phyloP scores from a whole-genome alignment of 176 grass and related monocot species.

The Themeda triandra region DNA sequence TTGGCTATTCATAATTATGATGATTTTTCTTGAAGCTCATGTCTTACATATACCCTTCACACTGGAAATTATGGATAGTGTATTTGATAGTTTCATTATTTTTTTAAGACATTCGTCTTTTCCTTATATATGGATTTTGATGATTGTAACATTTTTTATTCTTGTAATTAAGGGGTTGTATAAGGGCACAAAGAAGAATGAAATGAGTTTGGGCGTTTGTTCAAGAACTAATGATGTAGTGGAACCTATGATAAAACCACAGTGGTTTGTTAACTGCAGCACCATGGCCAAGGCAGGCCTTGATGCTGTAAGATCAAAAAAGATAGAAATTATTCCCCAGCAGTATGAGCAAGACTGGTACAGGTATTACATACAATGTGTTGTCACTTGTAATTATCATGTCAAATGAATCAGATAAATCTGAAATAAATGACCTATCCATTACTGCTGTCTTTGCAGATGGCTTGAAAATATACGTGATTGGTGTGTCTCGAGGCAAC shows the following conservation, averaged over 20 bases:
- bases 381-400: background rate
- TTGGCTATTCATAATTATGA: background rate
- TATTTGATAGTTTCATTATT: background rate
- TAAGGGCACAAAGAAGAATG: constrained; percentile 80
- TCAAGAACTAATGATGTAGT: constrained; percentile 87
- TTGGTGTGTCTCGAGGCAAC: constrained; percentile 91
- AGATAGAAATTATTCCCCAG: constrained; percentile 89
- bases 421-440: background rate
- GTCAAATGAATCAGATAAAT: background rate
- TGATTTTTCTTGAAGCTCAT: background rate
- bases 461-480: constrained; percentile 94
- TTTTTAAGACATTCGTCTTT: background rate
- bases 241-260: constrained; percentile 83
- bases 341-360: constrained; percentile 95
- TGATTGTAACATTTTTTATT: constrained; percentile 26
- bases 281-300: constrained; percentile 78
- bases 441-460: constrained; percentile 42
- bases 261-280: constrained; percentile 87
- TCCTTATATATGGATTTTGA: background rate
- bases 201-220: constrained; percentile 92
- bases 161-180: constrained; percentile 58
- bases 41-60: background rate
- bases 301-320: constrained; percentile 75
- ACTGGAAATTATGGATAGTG: background rate
- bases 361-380: constrained; percentile 45